Evolutionary conservation across 768 basidiomycete genomes (phyloP).

Genomic region (Harrya chromipes): DNA sequence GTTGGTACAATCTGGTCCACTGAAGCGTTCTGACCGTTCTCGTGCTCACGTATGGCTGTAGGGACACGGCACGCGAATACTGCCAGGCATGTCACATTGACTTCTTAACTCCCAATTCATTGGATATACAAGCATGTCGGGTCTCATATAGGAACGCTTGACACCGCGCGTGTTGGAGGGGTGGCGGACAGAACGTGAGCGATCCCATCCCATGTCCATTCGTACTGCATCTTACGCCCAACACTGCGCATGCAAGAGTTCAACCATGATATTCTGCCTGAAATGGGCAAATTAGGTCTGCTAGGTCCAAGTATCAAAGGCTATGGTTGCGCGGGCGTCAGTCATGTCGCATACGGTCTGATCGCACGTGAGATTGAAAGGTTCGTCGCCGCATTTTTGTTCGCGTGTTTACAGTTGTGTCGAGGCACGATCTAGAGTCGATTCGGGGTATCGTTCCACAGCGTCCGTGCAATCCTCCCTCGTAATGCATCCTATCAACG

Average conservation of each 20-base stretch:
- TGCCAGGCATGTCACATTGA: conserved; percentile 57
- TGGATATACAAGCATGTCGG: not conserved
- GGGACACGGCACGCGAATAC: conserved; percentile 76
- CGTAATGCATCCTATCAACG: conserved; percentile 92
- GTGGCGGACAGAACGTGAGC: conserved; percentile 81
- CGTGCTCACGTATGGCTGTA: conserved; percentile 27
- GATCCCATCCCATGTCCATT: not conserved
- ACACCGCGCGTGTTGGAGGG: conserved; percentile 85
- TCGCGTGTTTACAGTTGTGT: not conserved
- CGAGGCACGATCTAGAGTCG: conserved; percentile 53
- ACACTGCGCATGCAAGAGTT: conserved; percentile 51
- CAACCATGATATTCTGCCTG: conserved; percentile 68
- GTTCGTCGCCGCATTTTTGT: conserved; percentile 35
- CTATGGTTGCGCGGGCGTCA: conserved; percentile 91
- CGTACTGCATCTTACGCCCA: not conserved
- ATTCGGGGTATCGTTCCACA: conserved; percentile 94
- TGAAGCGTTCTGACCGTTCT: not conserved
- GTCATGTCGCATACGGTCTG: conserved; percentile 90
- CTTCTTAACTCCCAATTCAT: not conserved
- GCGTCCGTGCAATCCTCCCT: conserved; percentile 95
- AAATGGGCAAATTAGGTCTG: conserved; percentile 91
- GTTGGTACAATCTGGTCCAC: conserved; percentile 38
- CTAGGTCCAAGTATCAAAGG: conserved; percentile 91
- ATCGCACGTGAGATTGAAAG: conserved; percentile 93
- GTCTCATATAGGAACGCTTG: conserved; percentile 63